Conservation (phyloP, 2,329 filamentous ascomycete genomes). For the Aspergillus aculeatus region DNA sequence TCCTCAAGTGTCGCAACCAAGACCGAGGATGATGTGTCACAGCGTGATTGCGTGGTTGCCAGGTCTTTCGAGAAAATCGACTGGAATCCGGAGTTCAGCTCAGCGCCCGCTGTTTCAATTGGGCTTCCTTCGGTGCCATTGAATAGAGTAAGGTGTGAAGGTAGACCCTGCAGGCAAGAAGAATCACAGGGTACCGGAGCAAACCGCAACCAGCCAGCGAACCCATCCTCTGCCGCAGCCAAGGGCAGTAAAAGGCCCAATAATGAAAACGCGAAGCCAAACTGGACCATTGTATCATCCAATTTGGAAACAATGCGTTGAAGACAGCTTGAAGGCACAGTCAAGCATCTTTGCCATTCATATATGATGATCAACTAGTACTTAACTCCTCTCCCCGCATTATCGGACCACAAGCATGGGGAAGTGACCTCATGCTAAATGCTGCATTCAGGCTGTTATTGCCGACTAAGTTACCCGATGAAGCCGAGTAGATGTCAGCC, state of each 20-base stretch:
- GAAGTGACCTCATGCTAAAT: slow-evolving; percentile 9
- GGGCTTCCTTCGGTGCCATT: slow-evolving; percentile 57
- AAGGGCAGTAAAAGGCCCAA: slow-evolving; percentile 1
- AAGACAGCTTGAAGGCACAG: background rate
- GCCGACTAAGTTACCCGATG: background rate
- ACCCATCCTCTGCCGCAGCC: slow-evolving; percentile 57
- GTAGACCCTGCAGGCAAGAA: slow-evolving; percentile 42
- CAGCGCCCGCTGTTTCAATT: slow-evolving; percentile 58
- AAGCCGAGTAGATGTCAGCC: background rate
- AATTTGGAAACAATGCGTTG: background rate
- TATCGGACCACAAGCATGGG: background rate
- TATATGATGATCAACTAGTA: background rate
- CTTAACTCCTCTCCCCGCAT: background rate
- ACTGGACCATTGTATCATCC: background rate
- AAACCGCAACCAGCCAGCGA: slow-evolving; percentile 65
- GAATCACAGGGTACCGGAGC: slow-evolving; percentile 50
- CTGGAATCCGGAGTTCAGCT: slow-evolving; percentile 58
- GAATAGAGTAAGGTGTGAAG: slow-evolving; percentile 52
- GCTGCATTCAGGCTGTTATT: slow-evolving; percentile 12
- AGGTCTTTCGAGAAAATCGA: slow-evolving; percentile 57
- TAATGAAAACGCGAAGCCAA: background rate
- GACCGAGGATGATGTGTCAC: slow-evolving; percentile 21
- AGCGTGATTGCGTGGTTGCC: slow-evolving; percentile 29
- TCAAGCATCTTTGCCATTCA: background rate
- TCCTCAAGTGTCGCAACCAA: slow-evolving; percentile 34